Evolutionary conservation across 352 stramenopile species (phyloP).

Genomic region (Globisporangium paddicum): DNA sequence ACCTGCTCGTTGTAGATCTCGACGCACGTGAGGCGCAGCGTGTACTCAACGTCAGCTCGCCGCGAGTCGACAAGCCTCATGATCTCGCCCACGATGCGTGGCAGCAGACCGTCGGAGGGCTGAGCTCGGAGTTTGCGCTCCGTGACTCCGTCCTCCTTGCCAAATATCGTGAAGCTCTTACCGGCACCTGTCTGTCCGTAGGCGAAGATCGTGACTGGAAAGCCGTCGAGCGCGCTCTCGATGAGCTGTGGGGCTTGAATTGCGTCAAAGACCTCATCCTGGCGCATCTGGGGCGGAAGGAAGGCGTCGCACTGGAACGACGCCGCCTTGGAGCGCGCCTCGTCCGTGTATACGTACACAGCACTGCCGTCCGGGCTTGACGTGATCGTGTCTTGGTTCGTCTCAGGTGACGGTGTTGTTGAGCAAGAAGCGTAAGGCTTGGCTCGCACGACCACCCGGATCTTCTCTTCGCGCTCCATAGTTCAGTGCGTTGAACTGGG

Average conservation of each 20-base stretch:
- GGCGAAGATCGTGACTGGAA: slow-evolving; percentile 68
- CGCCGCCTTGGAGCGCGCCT: slow-evolving; percentile 24
- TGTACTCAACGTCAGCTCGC: slow-evolving; percentile 40
- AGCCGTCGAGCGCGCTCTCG: slow-evolving; percentile 49
- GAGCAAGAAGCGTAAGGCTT: slow-evolving; percentile 21
- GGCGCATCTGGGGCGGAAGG: slow-evolving; percentile 26
- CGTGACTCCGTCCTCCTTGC: slow-evolving; percentile 35
- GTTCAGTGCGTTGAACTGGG: neutral
- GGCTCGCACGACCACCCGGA: slow-evolving; percentile 61
- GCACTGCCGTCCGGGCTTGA: slow-evolving; percentile 32
- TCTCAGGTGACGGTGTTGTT: neutral
- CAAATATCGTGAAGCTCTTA: slow-evolving; percentile 78
- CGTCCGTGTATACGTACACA: slow-evolving; percentile 44
- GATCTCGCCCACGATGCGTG: slow-evolving; percentile 38
- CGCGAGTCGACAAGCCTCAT: slow-evolving; percentile 46
- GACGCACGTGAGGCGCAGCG: slow-evolving; percentile 59
- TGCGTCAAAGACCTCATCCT: slow-evolving; percentile 54
- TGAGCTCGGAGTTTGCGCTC: slow-evolving; percentile 25
- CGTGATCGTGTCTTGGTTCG: slow-evolving; percentile 22
- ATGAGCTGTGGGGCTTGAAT: slow-evolving; percentile 41
- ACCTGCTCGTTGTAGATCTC: slow-evolving; percentile 81
- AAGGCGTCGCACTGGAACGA: slow-evolving; percentile 67
- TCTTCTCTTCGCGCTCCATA: slow-evolving; percentile 62
- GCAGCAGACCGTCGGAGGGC: slow-evolving; percentile 46
- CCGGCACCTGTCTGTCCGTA: slow-evolving; percentile 71